phyloP scores from a whole-genome alignment of 371 early-diverging fungal species.

The Mucor irregularis region DNA sequence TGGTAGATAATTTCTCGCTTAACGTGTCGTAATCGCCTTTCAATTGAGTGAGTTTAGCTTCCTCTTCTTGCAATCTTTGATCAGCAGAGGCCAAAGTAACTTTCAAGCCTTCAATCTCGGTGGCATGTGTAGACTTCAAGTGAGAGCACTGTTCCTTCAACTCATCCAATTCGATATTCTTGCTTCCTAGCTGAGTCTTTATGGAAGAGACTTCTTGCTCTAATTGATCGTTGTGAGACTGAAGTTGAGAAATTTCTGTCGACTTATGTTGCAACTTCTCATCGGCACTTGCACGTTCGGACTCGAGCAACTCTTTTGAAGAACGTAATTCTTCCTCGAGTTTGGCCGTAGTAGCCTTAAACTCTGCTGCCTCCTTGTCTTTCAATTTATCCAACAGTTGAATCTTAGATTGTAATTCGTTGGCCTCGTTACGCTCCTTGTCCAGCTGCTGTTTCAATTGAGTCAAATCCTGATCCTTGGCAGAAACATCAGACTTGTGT shows the following conservation, averaged over 20 bases:
- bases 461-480: not conserved
- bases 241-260: too few species aligned
- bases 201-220: too few species aligned
- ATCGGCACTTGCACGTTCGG: conserved; percentile 6
- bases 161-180: too few species aligned
- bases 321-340: not conserved
- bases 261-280: not conserved
- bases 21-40: not conserved
- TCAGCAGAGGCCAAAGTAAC: too few species aligned
- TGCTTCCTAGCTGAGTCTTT: too few species aligned
- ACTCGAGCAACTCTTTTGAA: not conserved
- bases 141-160: too few species aligned
- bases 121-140: too few species aligned
- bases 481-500: not conserved
- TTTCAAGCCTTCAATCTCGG: not conserved
- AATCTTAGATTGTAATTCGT: conserved; percentile 1
- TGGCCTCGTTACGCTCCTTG: not conserved
- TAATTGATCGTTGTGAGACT: too few species aligned
- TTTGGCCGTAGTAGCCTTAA: not conserved
- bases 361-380: not conserved
- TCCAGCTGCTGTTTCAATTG: not conserved
- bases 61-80: too few species aligned
- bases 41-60: too few species aligned
- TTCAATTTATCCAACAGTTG: not conserved
- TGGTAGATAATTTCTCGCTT: not conserved